A percentile compares a stretch with the other conserved stretches of the same genome.
phyloP scores from a whole-genome alignment of 192 early-diverging fungal genomes.

The Gamsiella multidivaricata region DNA sequence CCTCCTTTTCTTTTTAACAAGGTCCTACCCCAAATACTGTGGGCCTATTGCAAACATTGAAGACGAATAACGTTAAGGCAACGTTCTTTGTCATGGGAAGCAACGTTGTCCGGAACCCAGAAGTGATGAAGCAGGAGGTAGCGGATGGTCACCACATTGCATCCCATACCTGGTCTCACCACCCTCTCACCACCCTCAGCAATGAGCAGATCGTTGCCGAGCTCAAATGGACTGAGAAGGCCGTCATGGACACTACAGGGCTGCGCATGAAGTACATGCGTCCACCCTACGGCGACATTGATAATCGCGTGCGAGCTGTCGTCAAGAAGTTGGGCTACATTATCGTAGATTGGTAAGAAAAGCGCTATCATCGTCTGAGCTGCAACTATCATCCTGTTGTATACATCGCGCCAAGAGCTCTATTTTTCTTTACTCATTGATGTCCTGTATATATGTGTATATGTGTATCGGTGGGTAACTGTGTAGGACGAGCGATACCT shows the following conservation, averaged over 20 bases:
- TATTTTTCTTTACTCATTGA: neutral
- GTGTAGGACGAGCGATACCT: conserved; percentile 43
- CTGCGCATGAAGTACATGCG: conserved; percentile 61
- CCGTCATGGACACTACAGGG: conserved; percentile 57
- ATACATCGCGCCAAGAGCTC: no score
- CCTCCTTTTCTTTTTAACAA: neutral
- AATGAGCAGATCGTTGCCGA: conserved; percentile 71
- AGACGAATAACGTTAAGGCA: conserved; percentile 56
- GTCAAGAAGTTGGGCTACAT: conserved; percentile 64
- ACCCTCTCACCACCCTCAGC: conserved; percentile 60
- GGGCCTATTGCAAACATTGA: conserved; percentile 51
- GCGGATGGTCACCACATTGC: conserved; percentile 58
- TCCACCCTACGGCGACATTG: conserved; percentile 68
- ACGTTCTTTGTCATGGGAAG: conserved; percentile 65
- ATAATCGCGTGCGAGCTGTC: conserved; percentile 67
- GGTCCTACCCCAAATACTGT: conserved; percentile 59
- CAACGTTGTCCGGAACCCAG: conserved; percentile 54
- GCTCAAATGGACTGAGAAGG: conserved; percentile 64
- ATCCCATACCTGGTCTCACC: conserved; percentile 67
- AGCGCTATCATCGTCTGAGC: neutral
- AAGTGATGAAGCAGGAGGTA: conserved; percentile 49
- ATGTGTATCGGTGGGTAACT: no score
- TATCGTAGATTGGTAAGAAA: conserved; percentile 42
- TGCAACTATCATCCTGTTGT: conserved; percentile 3
- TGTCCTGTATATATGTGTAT: neutral